These are phyloP conservation scores for Pyrus pyrifolia DNA, from an alignment of 306 rosid genomes.

Conservation along the genomic window DNA sequence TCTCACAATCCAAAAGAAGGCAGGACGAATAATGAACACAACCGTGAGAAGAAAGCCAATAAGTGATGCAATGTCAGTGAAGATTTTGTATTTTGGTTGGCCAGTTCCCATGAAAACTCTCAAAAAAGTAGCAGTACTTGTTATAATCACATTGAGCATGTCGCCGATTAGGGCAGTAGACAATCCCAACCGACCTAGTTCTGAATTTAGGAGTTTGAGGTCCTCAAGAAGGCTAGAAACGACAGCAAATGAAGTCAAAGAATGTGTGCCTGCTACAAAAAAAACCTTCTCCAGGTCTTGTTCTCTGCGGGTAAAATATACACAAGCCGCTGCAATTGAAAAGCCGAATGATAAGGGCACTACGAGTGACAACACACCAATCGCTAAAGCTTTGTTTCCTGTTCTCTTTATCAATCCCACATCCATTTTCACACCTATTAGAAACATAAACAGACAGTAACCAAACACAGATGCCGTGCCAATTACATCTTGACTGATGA, in stretches of 20 bases:
- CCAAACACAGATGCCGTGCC: constrained; percentile 30
- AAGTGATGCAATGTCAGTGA: not conserved
- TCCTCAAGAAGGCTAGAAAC: constrained; percentile 14
- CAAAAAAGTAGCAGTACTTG: not conserved
- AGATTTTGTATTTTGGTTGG: not conserved
- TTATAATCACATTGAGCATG: constrained; percentile 9
- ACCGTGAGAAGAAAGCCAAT: not conserved
- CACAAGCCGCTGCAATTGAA: not conserved
- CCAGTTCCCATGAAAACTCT: not conserved
- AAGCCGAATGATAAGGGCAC: not conserved
- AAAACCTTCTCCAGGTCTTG: not conserved
- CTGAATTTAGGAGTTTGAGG: constrained; percentile 49
- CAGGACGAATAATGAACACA: constrained; percentile 34
- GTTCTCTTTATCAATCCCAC: constrained; percentile 28
- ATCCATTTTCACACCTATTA: constrained; percentile 55
- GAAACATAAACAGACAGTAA: constrained; percentile 29
- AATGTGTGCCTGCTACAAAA: not conserved
- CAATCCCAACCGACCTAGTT: constrained; percentile 55
- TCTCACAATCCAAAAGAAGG: constrained; percentile 46
- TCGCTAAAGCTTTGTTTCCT: constrained; percentile 35
- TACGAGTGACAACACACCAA: constrained; percentile 13
- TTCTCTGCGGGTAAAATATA: not conserved
- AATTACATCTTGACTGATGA: constrained; percentile 28
- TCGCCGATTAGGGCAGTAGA: constrained; percentile 52
- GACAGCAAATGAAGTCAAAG: constrained; percentile 10